These are phyloP conservation scores for Edaphochlamys debaryana DNA, from an alignment of 139 green algal genomes.

Conservation along the genomic window DNA sequence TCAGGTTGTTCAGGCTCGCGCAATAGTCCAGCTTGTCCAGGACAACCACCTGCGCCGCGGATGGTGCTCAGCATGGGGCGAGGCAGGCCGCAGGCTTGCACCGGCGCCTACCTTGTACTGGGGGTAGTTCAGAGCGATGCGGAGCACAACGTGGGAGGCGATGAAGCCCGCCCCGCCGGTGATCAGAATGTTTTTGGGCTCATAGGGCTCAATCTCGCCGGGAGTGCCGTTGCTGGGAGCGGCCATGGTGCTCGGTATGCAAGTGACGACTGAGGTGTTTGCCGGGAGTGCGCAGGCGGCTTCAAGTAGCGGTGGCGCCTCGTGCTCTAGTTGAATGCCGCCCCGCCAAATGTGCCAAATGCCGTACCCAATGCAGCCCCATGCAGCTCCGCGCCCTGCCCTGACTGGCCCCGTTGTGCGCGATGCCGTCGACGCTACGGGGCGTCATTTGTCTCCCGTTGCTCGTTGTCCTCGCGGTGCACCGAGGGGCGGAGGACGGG, in stretches of 20 bases:
- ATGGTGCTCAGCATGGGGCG: not conserved
- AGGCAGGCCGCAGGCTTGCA: not conserved
- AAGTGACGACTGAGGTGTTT: too few species aligned
- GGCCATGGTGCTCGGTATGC: not conserved
- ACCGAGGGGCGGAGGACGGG: too few species aligned
- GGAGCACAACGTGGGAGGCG: conserved; percentile 86
- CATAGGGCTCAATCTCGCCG: conserved; percentile 60
- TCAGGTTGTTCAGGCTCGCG: conserved; percentile 87
- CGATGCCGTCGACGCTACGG: too few species aligned
- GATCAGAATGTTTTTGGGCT: conserved; percentile 81
- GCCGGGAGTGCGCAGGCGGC: too few species aligned
- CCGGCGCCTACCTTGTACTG: conserved; percentile 84
- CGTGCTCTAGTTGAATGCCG: too few species aligned
- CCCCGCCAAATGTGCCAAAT: too few species aligned
- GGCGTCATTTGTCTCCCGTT: too few species aligned
- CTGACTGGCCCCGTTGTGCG: too few species aligned
- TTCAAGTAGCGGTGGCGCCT: too few species aligned
- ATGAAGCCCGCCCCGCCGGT: conserved; percentile 97
- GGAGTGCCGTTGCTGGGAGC: not conserved
- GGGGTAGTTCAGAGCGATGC: conserved; percentile 81
- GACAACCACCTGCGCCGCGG: conserved; percentile 80
- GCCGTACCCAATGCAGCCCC: too few species aligned
- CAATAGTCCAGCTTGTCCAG: conserved; percentile 98
- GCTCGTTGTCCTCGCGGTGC: too few species aligned
- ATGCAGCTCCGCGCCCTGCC: too few species aligned